phyloP scores from a whole-genome alignment of 257 asterid species.

The Lantana camara region DNA sequence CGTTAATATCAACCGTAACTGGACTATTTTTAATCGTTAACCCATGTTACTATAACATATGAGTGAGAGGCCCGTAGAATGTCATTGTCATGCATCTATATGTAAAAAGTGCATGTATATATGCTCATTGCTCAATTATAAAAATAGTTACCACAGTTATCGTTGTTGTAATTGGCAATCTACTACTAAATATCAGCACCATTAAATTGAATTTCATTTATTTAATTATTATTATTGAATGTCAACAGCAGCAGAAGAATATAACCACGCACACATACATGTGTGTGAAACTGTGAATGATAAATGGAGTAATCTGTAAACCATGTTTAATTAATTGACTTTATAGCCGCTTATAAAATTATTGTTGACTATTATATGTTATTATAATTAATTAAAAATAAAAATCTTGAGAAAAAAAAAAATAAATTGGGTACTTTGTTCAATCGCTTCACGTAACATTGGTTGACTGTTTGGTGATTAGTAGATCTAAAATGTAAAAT shows the following conservation, averaged over 20 bases:
- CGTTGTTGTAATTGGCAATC: background rate
- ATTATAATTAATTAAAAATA: background rate
- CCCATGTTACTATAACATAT: too few relatives aligned
- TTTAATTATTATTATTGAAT: background rate
- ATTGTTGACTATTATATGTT: background rate
- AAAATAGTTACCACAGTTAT: too few relatives aligned
- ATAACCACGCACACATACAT: background rate
- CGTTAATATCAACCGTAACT: too few relatives aligned
- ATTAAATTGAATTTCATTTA: background rate
- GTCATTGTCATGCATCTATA: background rate
- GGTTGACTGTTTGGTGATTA: constrained; percentile 21
- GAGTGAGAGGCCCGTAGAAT: too few relatives aligned
- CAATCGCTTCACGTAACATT: constrained; percentile 22
- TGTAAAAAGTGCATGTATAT: background rate
- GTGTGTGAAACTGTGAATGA: background rate
- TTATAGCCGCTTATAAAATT: background rate
- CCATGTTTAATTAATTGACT: constrained; percentile 5
- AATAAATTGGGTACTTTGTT: background rate
- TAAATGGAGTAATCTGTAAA: too few relatives aligned
- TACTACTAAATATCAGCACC: background rate
- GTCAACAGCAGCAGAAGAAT: constrained; percentile 2
- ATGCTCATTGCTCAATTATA: constrained; percentile 10
- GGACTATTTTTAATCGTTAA: too few relatives aligned
- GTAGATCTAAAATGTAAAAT: constrained; percentile 18
- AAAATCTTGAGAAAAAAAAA: background rate